phyloP scores from a whole-genome alignment of 352 stramenopile genomes.

The Globisporangium radiosum region DNA sequence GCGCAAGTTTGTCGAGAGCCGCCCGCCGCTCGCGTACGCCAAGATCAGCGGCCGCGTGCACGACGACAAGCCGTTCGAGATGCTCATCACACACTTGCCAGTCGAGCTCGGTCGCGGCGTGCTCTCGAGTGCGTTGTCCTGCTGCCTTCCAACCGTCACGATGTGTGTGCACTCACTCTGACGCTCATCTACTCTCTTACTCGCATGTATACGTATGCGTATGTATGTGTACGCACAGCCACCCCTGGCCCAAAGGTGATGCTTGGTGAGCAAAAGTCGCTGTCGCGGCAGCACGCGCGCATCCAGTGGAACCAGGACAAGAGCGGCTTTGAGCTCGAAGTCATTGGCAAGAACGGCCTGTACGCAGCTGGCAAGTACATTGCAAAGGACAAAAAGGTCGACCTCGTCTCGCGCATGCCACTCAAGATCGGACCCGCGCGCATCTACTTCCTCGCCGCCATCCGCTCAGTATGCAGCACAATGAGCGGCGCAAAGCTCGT shows the following conservation, averaged over 20 bases:
- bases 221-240: slow-evolving; percentile 13
- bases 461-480: slow-evolving; percentile 68
- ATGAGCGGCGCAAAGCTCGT: slow-evolving; percentile 83
- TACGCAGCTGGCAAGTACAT: slow-evolving; percentile 65
- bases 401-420: slow-evolving; percentile 60
- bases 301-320: slow-evolving; percentile 76
- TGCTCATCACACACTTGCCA: slow-evolving; percentile 70
- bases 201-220: not conserved
- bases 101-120: slow-evolving; percentile 64
- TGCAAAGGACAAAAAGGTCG: slow-evolving; percentile 64
- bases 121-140: slow-evolving; percentile 19
- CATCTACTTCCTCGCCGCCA: slow-evolving; percentile 69
- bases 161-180: not conserved
- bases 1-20: slow-evolving; percentile 67
- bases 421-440: slow-evolving; percentile 73
- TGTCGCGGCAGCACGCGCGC: slow-evolving; percentile 65
- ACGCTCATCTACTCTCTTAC: not conserved
- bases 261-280: slow-evolving; percentile 77
- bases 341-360: slow-evolving; percentile 80
- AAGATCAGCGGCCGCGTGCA: slow-evolving; percentile 59
- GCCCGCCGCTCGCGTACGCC: slow-evolving; percentile 73
- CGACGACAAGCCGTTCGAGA: slow-evolving; percentile 64
- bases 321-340: slow-evolving; percentile 69
- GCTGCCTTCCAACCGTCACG: not conserved
- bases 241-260: slow-evolving; percentile 40